Conservation (phyloP, 2,329 filamentous ascomycete genomes). For the Atkinsonella texensis region DNA sequence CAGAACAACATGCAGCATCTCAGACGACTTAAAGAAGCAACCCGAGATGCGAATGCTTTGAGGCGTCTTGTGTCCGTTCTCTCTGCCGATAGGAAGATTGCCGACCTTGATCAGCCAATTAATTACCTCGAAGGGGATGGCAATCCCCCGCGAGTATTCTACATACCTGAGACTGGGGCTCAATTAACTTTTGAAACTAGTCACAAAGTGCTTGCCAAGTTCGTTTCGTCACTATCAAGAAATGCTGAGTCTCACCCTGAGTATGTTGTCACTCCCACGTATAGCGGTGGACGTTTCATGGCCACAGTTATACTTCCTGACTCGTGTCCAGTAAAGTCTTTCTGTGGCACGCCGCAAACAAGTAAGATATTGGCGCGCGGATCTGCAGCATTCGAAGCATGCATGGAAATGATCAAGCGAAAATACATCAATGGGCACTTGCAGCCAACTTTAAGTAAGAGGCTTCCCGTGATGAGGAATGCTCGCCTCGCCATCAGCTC, state of each 20-base stretch:
- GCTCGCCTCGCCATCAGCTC: slow-evolving; percentile 70
- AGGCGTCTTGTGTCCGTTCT: slow-evolving; percentile 64
- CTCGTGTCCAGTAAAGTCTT: slow-evolving; percentile 56
- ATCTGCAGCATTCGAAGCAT: slow-evolving; percentile 78
- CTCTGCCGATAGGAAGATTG: slow-evolving; percentile 55
- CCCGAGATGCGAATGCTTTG: slow-evolving; percentile 50
- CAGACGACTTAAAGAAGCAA: slow-evolving; percentile 45
- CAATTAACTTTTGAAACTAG: slow-evolving; percentile 69
- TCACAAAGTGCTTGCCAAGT: slow-evolving; percentile 58
- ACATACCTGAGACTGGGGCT: slow-evolving; percentile 56
- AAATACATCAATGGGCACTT: slow-evolving; percentile 63
- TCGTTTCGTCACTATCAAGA: slow-evolving; percentile 49
- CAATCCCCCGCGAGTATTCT: slow-evolving; percentile 37
- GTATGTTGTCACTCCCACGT: slow-evolving; percentile 46
- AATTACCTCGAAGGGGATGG: slow-evolving; percentile 11
- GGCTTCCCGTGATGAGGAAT: slow-evolving; percentile 73
- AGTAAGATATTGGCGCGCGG: slow-evolving; percentile 75
- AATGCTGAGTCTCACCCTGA: slow-evolving; percentile 27
- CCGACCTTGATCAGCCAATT: slow-evolving; percentile 12
- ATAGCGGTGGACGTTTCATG: slow-evolving; percentile 45
- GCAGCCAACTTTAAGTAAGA: slow-evolving; percentile 59
- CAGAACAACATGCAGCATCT: slow-evolving; percentile 49
- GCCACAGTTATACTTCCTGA: slow-evolving; percentile 73
- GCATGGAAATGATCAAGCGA: slow-evolving; percentile 52
- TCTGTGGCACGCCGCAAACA: slow-evolving; percentile 48